Percentiles rank a stretch among this genome's conserved stretches.
phyloP scores from a whole-genome alignment of 192 early-diverging fungal species.

The Chytriomyces hyalinus region DNA sequence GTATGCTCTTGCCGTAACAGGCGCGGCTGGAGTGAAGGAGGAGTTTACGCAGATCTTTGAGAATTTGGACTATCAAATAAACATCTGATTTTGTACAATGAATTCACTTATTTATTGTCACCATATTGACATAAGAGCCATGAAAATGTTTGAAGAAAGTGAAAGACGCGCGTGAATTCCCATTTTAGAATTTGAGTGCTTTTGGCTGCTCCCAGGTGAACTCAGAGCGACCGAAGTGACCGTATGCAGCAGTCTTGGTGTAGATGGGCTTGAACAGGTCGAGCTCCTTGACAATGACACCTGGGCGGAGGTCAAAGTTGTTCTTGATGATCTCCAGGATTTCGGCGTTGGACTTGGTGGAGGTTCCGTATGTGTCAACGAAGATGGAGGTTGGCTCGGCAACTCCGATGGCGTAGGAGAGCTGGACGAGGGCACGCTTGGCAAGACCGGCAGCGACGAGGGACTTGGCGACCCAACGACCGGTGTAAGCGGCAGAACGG shows the following conservation, averaged over 20 bases:
- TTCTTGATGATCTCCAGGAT: constrained; percentile 92
- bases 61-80: too few species aligned
- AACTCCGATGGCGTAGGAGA: constrained; percentile 98
- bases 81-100: too few species aligned
- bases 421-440: constrained; percentile 91
- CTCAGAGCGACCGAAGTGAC: constrained; percentile 77
- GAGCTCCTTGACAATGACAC: constrained; percentile 97
- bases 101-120: too few species aligned
- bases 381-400: constrained; percentile 96
- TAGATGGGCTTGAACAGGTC: constrained; percentile 98
- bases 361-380: constrained; percentile 96
- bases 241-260: constrained; percentile 95
- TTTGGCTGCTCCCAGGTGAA: constrained; percentile 95
- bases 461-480: constrained; percentile 98
- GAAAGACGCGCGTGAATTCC: neutral
- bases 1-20: too few species aligned
- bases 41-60: too few species aligned
- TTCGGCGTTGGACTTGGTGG: constrained; percentile 86
- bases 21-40: too few species aligned
- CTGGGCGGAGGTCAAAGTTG: constrained; percentile 99
- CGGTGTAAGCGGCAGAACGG: constrained; percentile 97
- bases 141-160: neutral
- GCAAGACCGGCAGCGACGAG: constrained; percentile 91
- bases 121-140: neutral
- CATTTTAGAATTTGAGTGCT: constrained; percentile 61